These are phyloP conservation scores for Scortechinia acanthostroma DNA, from an alignment of 2,329 filamentous ascomycete species.

Conservation along the genomic window DNA sequence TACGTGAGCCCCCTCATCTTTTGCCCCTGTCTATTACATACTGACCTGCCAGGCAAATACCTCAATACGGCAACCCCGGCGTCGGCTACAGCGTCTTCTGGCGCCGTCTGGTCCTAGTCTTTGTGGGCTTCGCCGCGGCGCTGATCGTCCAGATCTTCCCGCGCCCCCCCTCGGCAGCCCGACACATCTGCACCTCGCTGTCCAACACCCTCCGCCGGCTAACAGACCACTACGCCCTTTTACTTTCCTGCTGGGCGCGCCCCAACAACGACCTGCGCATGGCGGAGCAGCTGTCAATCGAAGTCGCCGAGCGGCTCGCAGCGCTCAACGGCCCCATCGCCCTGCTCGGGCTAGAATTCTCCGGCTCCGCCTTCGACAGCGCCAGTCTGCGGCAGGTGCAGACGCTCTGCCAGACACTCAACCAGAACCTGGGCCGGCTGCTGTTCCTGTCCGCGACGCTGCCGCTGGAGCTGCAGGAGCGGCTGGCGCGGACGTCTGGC, in stretches of 20 bases:
- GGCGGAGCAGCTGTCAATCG: slow-evolving; percentile 15
- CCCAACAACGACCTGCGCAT: slow-evolving; percentile 10
- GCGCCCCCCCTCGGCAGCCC: slow-evolving; percentile 32
- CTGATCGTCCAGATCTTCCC: slow-evolving; percentile 36
- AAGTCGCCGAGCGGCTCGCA: slow-evolving; percentile 18
- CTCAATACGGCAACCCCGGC: slow-evolving; percentile 33
- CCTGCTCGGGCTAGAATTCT: slow-evolving; percentile 25
- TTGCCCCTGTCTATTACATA: not conserved
- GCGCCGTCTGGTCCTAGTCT: slow-evolving; percentile 31
- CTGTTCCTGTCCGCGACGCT: slow-evolving; percentile 19
- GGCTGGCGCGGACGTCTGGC: slow-evolving; percentile 25
- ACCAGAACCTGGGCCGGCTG: slow-evolving; percentile 21
- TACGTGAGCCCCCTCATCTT: too few species aligned
- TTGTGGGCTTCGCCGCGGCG: slow-evolving; percentile 32
- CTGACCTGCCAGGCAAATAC: slow-evolving; percentile 21
- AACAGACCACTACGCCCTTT: slow-evolving; percentile 37
- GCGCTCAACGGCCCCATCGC: slow-evolving; percentile 20
- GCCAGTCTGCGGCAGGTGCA: slow-evolving; percentile 18
- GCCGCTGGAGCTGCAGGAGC: slow-evolving; percentile 26
- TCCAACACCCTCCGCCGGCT: slow-evolving; percentile 30
- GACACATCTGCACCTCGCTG: slow-evolving; percentile 32
- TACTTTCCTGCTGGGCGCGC: slow-evolving; percentile 33
- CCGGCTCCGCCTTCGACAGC: slow-evolving; percentile 24
- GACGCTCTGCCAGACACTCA: slow-evolving; percentile 18
- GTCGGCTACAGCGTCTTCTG: slow-evolving; percentile 38